phyloP scores from a whole-genome alignment of 805 yeast genomes.

The Candida verbasci region DNA sequence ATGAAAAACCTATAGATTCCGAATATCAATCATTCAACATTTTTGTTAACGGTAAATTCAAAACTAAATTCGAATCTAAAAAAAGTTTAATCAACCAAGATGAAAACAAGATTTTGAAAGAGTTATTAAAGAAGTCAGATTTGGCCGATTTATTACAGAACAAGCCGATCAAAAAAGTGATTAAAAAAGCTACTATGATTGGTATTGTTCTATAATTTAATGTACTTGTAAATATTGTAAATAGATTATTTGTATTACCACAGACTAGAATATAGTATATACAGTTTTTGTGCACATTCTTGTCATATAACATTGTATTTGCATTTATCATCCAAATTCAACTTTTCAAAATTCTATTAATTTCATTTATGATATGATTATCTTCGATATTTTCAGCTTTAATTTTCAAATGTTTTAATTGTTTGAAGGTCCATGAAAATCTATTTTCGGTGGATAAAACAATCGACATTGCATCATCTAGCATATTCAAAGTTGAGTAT shows the following conservation, averaged over 20 bases:
- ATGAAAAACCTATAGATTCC: slow-evolving; percentile 35
- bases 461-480: slow-evolving; percentile 67
- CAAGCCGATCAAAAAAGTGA: slow-evolving; percentile 46
- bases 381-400: slow-evolving; percentile 31
- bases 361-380: slow-evolving; percentile 17
- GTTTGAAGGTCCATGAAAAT: slow-evolving; percentile 62
- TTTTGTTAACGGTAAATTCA: slow-evolving; percentile 71
- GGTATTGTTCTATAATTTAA: slow-evolving; percentile 27
- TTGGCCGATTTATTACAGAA: slow-evolving; percentile 38
- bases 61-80: slow-evolving; percentile 38
- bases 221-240: background rate
- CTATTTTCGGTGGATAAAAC: slow-evolving; percentile 62
- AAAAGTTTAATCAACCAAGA: slow-evolving; percentile 33
- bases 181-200: slow-evolving; percentile 48
- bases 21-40: slow-evolving; percentile 45
- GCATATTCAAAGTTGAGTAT: slow-evolving; percentile 49
- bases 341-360: background rate
- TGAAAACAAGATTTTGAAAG: slow-evolving; percentile 32
- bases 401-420: slow-evolving; percentile 23
- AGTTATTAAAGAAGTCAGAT: slow-evolving; percentile 25
- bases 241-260: no score
- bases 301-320: no score
- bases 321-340: no score
- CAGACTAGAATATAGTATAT: slow-evolving; percentile 1
- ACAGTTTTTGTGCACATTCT: no score